Evolutionary conservation across 2,329 filamentous ascomycete species (phyloP).

Genomic region (Escovopsis sp.): DNA sequence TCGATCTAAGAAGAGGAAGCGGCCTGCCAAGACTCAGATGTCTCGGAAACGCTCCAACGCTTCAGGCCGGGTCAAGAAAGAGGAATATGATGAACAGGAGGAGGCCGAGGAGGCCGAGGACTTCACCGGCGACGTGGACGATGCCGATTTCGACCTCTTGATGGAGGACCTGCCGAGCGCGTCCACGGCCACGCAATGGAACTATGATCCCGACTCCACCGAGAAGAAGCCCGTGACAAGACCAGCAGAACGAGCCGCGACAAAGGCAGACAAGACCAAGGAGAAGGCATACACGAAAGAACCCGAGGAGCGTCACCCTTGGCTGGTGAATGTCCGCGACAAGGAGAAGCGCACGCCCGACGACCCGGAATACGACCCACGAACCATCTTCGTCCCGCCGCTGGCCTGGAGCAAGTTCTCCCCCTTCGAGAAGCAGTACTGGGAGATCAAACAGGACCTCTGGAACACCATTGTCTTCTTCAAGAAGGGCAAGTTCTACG

Average conservation of each 20-base stretch:
- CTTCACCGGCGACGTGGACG: constrained; percentile 31
- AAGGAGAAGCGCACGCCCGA: constrained; percentile 64
- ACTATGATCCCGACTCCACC: constrained; percentile 36
- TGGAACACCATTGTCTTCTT: constrained; percentile 98
- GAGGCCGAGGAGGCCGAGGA: background rate
- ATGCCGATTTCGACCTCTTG: constrained; percentile 37
- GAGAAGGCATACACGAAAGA: constrained; percentile 67
- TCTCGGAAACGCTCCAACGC: constrained; percentile 49
- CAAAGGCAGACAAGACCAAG: constrained; percentile 25
- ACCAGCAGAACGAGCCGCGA: constrained; percentile 15
- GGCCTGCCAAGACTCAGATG: constrained; percentile 34
- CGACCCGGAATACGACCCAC: constrained; percentile 80
- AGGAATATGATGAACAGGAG: constrained; percentile 15
- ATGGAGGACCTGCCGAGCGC: constrained; percentile 41
- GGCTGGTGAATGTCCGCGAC: constrained; percentile 76
- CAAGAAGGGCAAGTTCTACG: constrained; percentile 99
- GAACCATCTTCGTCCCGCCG: constrained; percentile 81
- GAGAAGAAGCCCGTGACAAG: constrained; percentile 21
- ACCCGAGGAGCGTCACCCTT: constrained; percentile 73
- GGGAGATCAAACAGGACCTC: constrained; percentile 96
- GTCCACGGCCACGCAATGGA: constrained; percentile 75
- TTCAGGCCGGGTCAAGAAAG: constrained; percentile 21
- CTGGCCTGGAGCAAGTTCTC: constrained; percentile 70
- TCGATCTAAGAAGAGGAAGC: constrained; percentile 59
- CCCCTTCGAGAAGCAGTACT: constrained; percentile 94